A percentile compares a stretch with the other conserved stretches of the same genome.
Conservation (phyloP, 2,329 filamentous ascomycete species). For the Cryphonectria radicalis region DNA sequence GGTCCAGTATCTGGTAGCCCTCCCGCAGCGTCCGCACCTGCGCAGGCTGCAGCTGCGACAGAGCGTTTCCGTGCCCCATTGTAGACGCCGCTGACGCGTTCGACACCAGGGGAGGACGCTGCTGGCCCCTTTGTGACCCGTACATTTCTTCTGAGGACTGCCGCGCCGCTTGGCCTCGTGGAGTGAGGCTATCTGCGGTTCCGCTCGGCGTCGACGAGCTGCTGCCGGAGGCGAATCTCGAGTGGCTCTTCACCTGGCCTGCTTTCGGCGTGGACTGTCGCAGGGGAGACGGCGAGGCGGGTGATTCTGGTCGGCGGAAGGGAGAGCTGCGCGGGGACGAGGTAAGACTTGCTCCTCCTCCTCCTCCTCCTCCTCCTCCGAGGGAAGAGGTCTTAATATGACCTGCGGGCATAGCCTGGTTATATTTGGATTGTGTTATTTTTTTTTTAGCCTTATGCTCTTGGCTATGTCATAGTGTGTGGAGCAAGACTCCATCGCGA, state of each 20-base stretch:
- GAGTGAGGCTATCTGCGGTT: conserved; percentile 43
- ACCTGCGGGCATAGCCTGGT: conserved; percentile 53
- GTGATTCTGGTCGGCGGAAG: conserved; percentile 65
- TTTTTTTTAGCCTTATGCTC: conserved; percentile 19
- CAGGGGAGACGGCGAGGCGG: conserved; percentile 67
- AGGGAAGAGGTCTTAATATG: conserved; percentile 25
- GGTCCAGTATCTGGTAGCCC: conserved; percentile 90
- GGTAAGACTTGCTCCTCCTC: conserved; percentile 1
- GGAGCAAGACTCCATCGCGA: conserved; percentile 27
- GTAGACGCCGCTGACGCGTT: conserved; percentile 43
- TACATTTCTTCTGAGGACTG: conserved; percentile 38
- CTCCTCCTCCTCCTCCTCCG: conserved; percentile 16
- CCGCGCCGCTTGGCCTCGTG: conserved; percentile 36
- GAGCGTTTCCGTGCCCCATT: conserved; percentile 54
- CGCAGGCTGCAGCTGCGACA: conserved; percentile 76
- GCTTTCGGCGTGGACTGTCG: conserved; percentile 67
- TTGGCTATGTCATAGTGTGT: conserved; percentile 19
- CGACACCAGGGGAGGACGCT: conserved; percentile 39
- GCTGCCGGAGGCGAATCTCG: conserved; percentile 42
- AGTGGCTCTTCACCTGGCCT: conserved; percentile 49
- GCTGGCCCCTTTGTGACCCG: conserved; percentile 43
- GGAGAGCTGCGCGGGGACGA: conserved; percentile 68
- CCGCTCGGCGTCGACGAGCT: conserved; percentile 38
- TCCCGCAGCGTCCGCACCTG: conserved; percentile 89
- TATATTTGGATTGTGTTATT: background rate